phyloP scores from a whole-genome alignment of 108 stramenopile species.

The Schizochytrium sp. region DNA sequence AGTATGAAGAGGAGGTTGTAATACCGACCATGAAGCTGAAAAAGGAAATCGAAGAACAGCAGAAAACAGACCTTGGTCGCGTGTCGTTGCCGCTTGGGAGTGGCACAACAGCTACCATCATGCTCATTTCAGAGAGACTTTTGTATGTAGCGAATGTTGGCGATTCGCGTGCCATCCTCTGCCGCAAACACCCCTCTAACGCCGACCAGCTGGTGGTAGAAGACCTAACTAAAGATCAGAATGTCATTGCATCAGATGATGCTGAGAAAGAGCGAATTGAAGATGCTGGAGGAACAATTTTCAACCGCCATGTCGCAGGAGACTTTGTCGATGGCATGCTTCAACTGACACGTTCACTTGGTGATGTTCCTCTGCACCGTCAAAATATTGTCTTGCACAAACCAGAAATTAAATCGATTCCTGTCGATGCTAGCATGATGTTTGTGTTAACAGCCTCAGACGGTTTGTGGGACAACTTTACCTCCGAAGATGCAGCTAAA shows the following conservation, averaged over 20 bases:
- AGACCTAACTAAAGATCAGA: conserved; percentile 44
- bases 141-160: conserved; percentile 36
- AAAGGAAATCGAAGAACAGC: conserved; percentile 42
- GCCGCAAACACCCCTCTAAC: not conserved
- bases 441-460: conserved; percentile 13
- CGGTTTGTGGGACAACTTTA: conserved; percentile 47
- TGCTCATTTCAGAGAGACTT: not conserved
- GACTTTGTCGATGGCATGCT: conserved; percentile 55
- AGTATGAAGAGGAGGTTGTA: conserved; percentile 37
- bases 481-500: not conserved
- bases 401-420: not conserved
- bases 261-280: conserved; percentile 15
- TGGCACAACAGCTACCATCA: conserved; percentile 30
- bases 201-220: not conserved
- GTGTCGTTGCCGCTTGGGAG: conserved; percentile 35
- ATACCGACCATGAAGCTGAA: conserved; percentile 16
- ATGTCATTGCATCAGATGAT: not conserved
- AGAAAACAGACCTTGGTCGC: not conserved
- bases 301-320: conserved; percentile 44
- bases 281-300: conserved; percentile 37
- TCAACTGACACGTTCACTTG: conserved; percentile 44
- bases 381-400: conserved; percentile 41
- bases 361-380: conserved; percentile 54
- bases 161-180: conserved; percentile 49
- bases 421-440: conserved; percentile 6